Percentiles rank a stretch among this genome's conserved stretches.
These are phyloP conservation scores for Cinnamomum micranthum DNA, from an alignment of 164 flowering plant genomes.

Conservation along the genomic window DNA sequence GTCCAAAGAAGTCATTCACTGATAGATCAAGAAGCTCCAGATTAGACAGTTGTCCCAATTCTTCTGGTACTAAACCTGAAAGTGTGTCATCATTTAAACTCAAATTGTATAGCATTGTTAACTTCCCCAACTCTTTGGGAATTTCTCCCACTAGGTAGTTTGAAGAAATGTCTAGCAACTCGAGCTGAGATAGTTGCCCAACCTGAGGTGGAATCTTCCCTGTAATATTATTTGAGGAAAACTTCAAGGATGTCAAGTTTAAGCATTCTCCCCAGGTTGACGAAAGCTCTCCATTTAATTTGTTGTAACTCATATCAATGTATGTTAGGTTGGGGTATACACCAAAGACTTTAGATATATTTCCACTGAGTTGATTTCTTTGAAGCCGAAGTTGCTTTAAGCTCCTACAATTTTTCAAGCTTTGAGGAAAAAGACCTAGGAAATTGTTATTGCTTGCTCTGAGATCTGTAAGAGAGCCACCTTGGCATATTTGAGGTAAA, in stretches of 20 bases:
- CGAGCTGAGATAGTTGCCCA: not conserved
- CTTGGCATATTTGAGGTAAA: conserved; percentile 18
- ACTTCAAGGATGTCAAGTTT: not conserved
- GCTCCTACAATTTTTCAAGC: conserved; percentile 16
- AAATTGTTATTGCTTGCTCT: conserved; percentile 11
- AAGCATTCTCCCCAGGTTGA: not conserved
- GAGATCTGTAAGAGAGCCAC: conserved; percentile 8
- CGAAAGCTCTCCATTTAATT: conserved; percentile 1
- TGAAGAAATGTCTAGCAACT: not conserved
- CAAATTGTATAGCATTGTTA: not conserved
- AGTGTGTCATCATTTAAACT: not conserved
- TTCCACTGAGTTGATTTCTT: conserved; percentile 14
- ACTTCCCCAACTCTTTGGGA: not conserved
- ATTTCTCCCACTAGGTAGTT: conserved; percentile 6
- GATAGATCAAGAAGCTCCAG: not conserved
- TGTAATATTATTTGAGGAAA: not conserved
- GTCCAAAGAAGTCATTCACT: not conserved
- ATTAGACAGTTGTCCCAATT: not conserved
- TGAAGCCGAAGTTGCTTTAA: conserved; percentile 17
- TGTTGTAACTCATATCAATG: not conserved
- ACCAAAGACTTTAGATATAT: conserved; percentile 14
- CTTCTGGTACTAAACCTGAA: not conserved
- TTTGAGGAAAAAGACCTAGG: conserved; percentile 17
- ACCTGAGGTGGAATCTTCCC: not conserved
- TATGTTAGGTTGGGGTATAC: conserved; percentile 11